phyloP scores from a whole-genome alignment of 2,329 filamentous ascomycete species.

The Hypoxylon sp. region DNA sequence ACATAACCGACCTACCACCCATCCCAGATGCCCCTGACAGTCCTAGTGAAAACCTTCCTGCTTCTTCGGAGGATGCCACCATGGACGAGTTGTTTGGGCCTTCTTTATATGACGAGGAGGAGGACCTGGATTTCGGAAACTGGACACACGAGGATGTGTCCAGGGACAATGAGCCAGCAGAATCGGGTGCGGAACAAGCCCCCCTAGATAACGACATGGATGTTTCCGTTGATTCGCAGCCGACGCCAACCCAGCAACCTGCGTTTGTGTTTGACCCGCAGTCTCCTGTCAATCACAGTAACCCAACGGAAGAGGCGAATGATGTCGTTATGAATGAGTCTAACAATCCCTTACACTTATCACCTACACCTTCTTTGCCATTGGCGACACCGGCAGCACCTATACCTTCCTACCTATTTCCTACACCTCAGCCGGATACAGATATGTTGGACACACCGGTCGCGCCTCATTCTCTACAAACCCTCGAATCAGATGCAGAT shows the following conservation, averaged over 20 bases:
- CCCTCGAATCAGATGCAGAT: background rate
- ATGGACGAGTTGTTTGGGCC: background rate
- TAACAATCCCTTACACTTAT: background rate
- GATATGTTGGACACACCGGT: background rate
- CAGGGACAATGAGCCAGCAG: no score
- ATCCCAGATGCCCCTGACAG: background rate
- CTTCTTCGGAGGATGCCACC: background rate
- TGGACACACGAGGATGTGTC: no score
- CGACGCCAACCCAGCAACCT: no score
- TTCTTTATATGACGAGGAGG: no score
- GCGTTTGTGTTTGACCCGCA: background rate
- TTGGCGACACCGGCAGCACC: background rate
- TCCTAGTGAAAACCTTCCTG: background rate
- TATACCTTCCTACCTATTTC: background rate
- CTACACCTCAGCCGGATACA: background rate
- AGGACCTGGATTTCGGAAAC: no score
- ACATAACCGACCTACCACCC: background rate
- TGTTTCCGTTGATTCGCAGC: no score
- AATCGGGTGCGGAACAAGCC: no score
- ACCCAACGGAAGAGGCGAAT: background rate
- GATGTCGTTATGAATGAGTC: background rate
- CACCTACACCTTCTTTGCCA: background rate
- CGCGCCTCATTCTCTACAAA: background rate
- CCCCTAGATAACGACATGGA: no score
- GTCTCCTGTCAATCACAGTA: background rate